Conservation (phyloP, 2,329 filamentous ascomycete genomes). For the Fusarium musae region DNA sequence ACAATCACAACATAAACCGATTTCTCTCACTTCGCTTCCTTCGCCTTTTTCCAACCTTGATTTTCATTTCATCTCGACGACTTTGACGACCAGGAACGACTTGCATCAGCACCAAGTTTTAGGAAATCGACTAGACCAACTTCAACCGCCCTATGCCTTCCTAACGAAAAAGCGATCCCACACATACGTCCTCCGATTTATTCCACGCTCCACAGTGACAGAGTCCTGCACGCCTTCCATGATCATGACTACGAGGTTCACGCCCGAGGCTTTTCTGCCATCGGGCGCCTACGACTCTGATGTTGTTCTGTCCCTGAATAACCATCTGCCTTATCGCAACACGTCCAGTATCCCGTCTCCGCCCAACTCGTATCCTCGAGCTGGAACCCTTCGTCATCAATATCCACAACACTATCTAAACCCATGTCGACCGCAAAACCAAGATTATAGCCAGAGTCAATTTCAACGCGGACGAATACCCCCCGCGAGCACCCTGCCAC, state of each 20-base stretch:
- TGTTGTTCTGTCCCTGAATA: slow-evolving; percentile 31
- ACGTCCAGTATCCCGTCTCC: slow-evolving; percentile 28
- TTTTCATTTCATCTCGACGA: background rate
- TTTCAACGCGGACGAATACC: slow-evolving; percentile 37
- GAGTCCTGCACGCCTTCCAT: slow-evolving; percentile 24
- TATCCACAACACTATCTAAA: slow-evolving; percentile 38
- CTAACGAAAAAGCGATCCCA: slow-evolving; percentile 30
- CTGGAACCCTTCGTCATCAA: slow-evolving; percentile 37
- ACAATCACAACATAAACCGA: slow-evolving; percentile 1
- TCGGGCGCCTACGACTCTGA: slow-evolving; percentile 43
- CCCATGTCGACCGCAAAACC: slow-evolving; percentile 28
- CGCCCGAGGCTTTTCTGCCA: slow-evolving; percentile 44
- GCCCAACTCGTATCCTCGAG: slow-evolving; percentile 35
- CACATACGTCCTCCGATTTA: slow-evolving; percentile 28
- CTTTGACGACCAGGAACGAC: slow-evolving; percentile 6
- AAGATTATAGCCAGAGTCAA: slow-evolving; percentile 30
- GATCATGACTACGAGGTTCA: slow-evolving; percentile 42
- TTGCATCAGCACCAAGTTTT: slow-evolving; percentile 1
- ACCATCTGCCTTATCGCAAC: slow-evolving; percentile 26
- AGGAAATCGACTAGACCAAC: slow-evolving; percentile 21
- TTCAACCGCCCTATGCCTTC: slow-evolving; percentile 32
- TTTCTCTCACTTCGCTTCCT: background rate
- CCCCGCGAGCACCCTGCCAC: slow-evolving; percentile 39
- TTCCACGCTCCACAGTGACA: slow-evolving; percentile 25
- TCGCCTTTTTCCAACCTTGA: background rate